Evolutionary conservation across 164 flowering plant species (phyloP), one percentile per base, ranked within the genome.

Genomic region (Stephania japonica): DNA sequence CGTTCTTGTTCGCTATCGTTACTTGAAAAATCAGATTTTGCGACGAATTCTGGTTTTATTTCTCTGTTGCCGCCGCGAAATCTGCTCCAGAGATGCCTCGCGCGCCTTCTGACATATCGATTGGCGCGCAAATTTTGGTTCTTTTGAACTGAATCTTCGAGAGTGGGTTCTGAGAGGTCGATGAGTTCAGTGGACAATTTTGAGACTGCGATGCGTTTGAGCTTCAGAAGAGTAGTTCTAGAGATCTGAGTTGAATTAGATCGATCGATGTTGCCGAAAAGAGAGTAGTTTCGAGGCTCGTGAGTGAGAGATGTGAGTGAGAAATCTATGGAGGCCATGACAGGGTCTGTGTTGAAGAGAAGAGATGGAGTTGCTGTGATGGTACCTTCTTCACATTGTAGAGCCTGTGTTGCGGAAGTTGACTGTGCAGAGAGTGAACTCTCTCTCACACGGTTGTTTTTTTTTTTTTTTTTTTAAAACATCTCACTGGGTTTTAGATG

Each of bases 11-110:
- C 72, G 75, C 69, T 77, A 77, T 67, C 69, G 64, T 64, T 42
- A 23, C 75, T 80, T 41, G 14, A 44, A 69, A 69, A 32, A 14
- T 41, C 4, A 65, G 56, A 14, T 16, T 56, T 56, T 19, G 21
- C 62, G 19, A n/a, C 4, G 19, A 56, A 4, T 27, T 79, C 77
- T 73, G 75, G 80, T 44, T 72, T 72, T 5, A 2, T 25, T 23
- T 44, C 72, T 50, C 67, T 75, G 78, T 83, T 83, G 1, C 6
- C 69, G 68, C 67, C 79, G n/a, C 73, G 72, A 77, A 65, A 73
- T 69, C 73, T 78, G 69, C 66, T 81, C 82, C 83, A 76, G 0
- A 81, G 49, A 72, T 76, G 75, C 49, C 79, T 70, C 32, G 47
- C 72, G 26, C 56, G 65, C 73, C 56, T 82, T 77, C 42, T 73